phyloP scores from a whole-genome alignment of 2,329 filamentous ascomycete genomes.

The Aspergillus cejpii region DNA sequence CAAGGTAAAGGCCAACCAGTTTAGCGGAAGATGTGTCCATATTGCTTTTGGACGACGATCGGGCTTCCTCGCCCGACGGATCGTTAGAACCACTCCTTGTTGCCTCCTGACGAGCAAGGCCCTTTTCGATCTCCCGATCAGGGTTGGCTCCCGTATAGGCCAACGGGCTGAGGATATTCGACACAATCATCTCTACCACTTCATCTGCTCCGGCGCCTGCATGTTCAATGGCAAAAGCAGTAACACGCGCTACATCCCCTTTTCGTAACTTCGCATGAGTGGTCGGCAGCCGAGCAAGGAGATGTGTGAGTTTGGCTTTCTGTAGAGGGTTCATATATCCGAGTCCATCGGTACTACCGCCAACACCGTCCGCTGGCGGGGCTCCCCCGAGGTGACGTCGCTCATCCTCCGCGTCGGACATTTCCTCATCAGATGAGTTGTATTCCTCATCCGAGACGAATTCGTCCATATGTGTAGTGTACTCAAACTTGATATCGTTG shows the following conservation, averaged over 20 bases:
- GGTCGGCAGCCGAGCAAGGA: conserved; percentile 75
- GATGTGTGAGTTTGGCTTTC: conserved; percentile 74
- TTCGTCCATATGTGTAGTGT: conserved; percentile 66
- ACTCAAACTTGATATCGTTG: conserved; percentile 70
- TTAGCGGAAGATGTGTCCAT: conserved; percentile 65
- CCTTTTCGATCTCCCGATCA: conserved; percentile 33
- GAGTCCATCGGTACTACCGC: conserved; percentile 43
- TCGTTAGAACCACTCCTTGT: conserved; percentile 27
- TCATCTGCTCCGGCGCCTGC: conserved; percentile 80
- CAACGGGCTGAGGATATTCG: conserved; percentile 73
- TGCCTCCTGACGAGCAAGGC: conserved; percentile 28
- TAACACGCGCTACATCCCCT: conserved; percentile 78
- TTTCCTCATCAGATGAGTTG: conserved; percentile 79
- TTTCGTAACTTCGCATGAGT: conserved; percentile 67
- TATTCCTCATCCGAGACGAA: conserved; percentile 80
- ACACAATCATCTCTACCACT: conserved; percentile 79
- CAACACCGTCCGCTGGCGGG: conserved; percentile 37
- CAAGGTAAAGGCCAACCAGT: conserved; percentile 73
- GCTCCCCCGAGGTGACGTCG: conserved; percentile 40
- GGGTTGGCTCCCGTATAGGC: conserved; percentile 65
- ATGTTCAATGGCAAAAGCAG: conserved; percentile 82
- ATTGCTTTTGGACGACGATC: conserved; percentile 36
- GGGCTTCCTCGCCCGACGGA: conserved; percentile 34
- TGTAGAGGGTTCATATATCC: conserved; percentile 73
- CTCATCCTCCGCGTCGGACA: conserved; percentile 45